Percentiles rank a stretch among this genome's conserved stretches.
These are phyloP conservation scores for Triangularia setosa DNA, from an alignment of 2,329 filamentous ascomycete species.

Conservation along the genomic window DNA sequence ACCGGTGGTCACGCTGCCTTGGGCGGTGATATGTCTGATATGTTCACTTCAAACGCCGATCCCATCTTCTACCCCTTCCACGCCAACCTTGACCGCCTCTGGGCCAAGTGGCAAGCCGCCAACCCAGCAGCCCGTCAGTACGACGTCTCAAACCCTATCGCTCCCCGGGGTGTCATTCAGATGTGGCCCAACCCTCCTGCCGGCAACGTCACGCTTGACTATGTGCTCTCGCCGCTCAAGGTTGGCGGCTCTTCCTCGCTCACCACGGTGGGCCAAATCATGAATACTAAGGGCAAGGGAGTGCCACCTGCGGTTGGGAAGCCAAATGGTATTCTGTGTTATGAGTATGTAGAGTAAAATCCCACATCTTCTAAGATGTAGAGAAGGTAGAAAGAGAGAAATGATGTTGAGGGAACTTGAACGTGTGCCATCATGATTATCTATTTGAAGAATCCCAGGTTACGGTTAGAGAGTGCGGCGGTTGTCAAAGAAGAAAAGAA, in stretches of 20 bases:
- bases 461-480: no score
- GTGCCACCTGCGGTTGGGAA: not conserved
- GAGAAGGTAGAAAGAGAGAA: no score
- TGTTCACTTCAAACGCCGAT: conserved; percentile 6
- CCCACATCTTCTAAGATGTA: no score
- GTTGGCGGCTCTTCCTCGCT: not conserved
- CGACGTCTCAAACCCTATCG: conserved; percentile 3
- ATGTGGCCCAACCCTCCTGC: conserved; percentile 3
- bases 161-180: not conserved
- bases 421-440: no score
- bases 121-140: not conserved
- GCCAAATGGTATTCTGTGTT: conserved; percentile 1
- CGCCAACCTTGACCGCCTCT: conserved; percentile 10
- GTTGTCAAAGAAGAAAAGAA: no score
- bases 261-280: conserved; percentile 6
- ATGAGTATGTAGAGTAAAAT: conserved; percentile 6
- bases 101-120: conserved; percentile 11
- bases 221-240: conserved; percentile 4
- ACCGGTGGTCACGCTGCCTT: conserved; percentile 7
- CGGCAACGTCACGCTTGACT: conserved; percentile 7
- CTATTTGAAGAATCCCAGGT: no score
- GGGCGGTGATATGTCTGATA: conserved; percentile 9
- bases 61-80: conserved; percentile 12
- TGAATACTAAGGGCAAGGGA: conserved; percentile 2
- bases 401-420: no score